These are phyloP conservation scores for Trametes elegans DNA, from an alignment of 768 basidiomycete genomes.

Conservation along the genomic window DNA sequence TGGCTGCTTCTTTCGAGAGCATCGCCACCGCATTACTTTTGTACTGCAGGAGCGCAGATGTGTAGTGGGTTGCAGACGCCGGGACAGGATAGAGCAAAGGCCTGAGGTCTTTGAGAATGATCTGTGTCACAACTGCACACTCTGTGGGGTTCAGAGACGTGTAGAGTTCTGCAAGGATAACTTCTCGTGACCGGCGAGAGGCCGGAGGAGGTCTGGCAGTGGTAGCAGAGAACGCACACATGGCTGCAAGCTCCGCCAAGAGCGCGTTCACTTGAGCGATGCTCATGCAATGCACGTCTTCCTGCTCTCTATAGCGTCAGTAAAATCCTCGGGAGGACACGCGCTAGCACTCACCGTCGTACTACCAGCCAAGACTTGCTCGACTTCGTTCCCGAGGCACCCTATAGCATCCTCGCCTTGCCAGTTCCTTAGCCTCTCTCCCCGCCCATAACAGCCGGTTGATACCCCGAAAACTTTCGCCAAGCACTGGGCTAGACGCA, in stretches of 20 bases:
- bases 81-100: slow-evolving; percentile 74
- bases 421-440: slow-evolving; percentile 37
- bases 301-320: too few relatives aligned
- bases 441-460: slow-evolving; percentile 25
- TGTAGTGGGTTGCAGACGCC: slow-evolving; percentile 41
- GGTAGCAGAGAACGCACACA: slow-evolving; percentile 56
- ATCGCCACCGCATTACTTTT: slow-evolving; percentile 54
- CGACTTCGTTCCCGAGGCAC: slow-evolving; percentile 70
- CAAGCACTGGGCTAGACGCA: slow-evolving; percentile 51
- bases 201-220: slow-evolving; percentile 40
- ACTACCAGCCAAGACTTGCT: slow-evolving; percentile 40
- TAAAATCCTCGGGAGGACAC: neutral
- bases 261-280: slow-evolving; percentile 59
- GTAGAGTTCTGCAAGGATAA: slow-evolving; percentile 58
- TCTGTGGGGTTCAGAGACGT: slow-evolving; percentile 58
- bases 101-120: slow-evolving; percentile 84
- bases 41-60: slow-evolving; percentile 49
- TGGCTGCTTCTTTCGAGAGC: slow-evolving; percentile 60
- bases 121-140: slow-evolving; percentile 73
- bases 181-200: slow-evolving; percentile 29
- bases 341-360: slow-evolving; percentile 33
- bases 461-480: slow-evolving; percentile 39
- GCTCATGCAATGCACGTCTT: slow-evolving; percentile 30
- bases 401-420: slow-evolving; percentile 46
- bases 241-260: slow-evolving; percentile 72